These are phyloP conservation scores for Cyclotella cryptica DNA, from an alignment of 108 stramenopile species.

Conservation along the genomic window DNA sequence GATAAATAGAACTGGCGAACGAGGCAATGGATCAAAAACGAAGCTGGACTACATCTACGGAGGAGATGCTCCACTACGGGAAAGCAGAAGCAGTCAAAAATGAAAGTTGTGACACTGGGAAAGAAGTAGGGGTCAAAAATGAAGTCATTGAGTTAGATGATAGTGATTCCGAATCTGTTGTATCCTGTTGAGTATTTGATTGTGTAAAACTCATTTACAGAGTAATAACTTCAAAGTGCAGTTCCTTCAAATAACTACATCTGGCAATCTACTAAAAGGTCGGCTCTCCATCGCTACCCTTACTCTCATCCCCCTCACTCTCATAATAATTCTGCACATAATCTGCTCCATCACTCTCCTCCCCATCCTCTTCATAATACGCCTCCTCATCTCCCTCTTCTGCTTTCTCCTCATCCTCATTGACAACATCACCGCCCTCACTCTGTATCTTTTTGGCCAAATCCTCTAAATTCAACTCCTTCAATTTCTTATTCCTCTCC, in stretches of 20 bases:
- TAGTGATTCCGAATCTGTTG: slow-evolving; percentile 8
- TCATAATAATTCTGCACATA: slow-evolving; percentile 76
- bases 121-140: not conserved
- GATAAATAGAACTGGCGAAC: slow-evolving; percentile 62
- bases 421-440: slow-evolving; percentile 46
- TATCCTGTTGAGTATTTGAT: not conserved
- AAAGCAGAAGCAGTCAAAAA: slow-evolving; percentile 15
- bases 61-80: not conserved
- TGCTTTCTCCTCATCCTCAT: slow-evolving; percentile 29
- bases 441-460: slow-evolving; percentile 49
- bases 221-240: not conserved
- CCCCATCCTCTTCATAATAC: slow-evolving; percentile 69
- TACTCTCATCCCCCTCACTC: slow-evolving; percentile 69
- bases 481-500: slow-evolving; percentile 25
- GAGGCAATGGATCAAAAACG: slow-evolving; percentile 76
- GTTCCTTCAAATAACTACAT: not conserved
- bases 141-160: slow-evolving; percentile 25
- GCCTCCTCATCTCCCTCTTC: slow-evolving; percentile 58
- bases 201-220: too few relatives aligned
- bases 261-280: slow-evolving; percentile 55
- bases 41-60: slow-evolving; percentile 33
- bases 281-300: slow-evolving; percentile 67
- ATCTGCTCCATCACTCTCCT: slow-evolving; percentile 75
- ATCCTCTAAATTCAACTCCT: slow-evolving; percentile 57
- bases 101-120: not conserved